Conservation (phyloP, 345 rosid genomes). For the Capsella bursapastoris region DNA sequence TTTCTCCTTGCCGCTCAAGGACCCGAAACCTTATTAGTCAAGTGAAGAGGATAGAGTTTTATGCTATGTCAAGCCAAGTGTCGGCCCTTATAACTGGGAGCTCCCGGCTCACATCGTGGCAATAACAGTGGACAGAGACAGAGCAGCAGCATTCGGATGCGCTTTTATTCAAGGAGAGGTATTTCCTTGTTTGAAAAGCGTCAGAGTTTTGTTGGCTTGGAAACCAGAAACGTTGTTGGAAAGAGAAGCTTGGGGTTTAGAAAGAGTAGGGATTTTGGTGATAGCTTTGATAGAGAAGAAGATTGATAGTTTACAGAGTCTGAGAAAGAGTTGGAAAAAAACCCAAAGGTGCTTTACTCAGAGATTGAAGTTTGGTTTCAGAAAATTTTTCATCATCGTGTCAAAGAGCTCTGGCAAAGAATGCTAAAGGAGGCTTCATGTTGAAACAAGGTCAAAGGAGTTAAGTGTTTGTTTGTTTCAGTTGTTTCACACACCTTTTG, state of each 20-base stretch:
- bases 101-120: constrained; percentile 60
- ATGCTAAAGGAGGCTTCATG: constrained; percentile 57
- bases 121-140: constrained; percentile 39
- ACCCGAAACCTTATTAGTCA: constrained; percentile 72
- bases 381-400: constrained; percentile 52
- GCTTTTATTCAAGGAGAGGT: constrained; percentile 83
- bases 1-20: constrained; percentile 59
- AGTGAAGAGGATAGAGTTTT: constrained; percentile 58
- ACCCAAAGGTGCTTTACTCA: constrained; percentile 50
- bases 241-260: constrained; percentile 61
- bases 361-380: constrained; percentile 82
- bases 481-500: neutral
- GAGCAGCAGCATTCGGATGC: constrained; percentile 64
- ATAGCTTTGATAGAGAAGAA: constrained; percentile 49
- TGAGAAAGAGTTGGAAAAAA: constrained; percentile 62
- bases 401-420: constrained; percentile 62
- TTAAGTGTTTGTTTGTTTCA: neutral
- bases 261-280: constrained; percentile 68
- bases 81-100: constrained; percentile 73
- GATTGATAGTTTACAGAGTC: constrained; percentile 53
- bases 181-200: constrained; percentile 63
- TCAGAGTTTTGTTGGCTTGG: constrained; percentile 53
- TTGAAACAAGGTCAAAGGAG: constrained; percentile 21
- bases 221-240: constrained; percentile 66
- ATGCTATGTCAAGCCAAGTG: constrained; percentile 64